These are phyloP conservation scores for Termitomyces sp. DNA, from an alignment of 768 basidiomycete species.

Conservation along the genomic window DNA sequence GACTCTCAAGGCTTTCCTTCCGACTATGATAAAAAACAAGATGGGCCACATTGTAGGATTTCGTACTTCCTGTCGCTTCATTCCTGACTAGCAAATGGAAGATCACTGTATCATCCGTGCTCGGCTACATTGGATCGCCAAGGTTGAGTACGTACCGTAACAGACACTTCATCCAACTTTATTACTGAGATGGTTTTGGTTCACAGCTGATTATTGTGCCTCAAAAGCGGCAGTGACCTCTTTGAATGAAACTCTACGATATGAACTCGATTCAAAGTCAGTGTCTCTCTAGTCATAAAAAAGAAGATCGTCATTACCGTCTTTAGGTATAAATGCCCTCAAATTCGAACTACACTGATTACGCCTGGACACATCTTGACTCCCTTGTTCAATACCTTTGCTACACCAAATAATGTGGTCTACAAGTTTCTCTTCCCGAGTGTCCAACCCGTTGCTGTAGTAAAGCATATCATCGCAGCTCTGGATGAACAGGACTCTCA, in stretches of 20 bases:
- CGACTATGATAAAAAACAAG: conserved; percentile 74
- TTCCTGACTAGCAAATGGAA: conserved; percentile 25
- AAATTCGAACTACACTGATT: conserved; percentile 86
- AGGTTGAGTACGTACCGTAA: conserved; percentile 61
- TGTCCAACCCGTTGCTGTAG: conserved; percentile 67
- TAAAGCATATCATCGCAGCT: conserved; percentile 78
- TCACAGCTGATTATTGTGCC: conserved; percentile 80
- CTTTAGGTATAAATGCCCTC: conserved; percentile 62
- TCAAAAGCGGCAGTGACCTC: conserved; percentile 88
- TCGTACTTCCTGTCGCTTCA: neutral
- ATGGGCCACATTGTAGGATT: conserved; percentile 80
- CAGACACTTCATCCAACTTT: neutral
- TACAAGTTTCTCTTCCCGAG: conserved; percentile 78
- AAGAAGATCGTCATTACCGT: neutral
- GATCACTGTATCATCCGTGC: conserved; percentile 76
- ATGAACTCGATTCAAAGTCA: conserved; percentile 81
- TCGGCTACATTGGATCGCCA: conserved; percentile 68
- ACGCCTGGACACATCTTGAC: conserved; percentile 80
- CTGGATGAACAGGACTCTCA: conserved; percentile 79
- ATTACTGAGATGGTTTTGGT: neutral
- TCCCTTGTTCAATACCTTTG: conserved; percentile 65
- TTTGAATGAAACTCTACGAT: conserved; percentile 81
- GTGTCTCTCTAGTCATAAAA: neutral
- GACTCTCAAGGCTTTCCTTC: conserved; percentile 91
- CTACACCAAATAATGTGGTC: conserved; percentile 43